Evolutionary conservation across 306 rosid species (phyloP).

Genomic region (Leucaena leucocephala): DNA sequence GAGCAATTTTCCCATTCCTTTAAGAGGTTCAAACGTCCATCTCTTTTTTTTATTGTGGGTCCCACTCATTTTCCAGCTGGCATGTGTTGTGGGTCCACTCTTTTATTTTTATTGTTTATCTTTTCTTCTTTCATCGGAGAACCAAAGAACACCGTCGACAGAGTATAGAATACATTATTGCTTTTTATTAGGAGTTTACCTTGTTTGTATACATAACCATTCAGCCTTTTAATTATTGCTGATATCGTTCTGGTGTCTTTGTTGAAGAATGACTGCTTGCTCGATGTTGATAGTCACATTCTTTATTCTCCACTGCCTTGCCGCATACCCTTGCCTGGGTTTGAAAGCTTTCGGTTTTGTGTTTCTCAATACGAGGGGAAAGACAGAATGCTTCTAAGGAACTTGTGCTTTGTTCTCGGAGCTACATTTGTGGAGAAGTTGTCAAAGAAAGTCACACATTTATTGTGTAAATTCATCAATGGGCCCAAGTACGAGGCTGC

Average conservation of each 20-base stretch:
- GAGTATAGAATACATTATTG: no score
- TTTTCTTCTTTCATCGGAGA: no score
- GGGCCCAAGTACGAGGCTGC: slow-evolving; percentile 92
- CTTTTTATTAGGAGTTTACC: slow-evolving; percentile 6
- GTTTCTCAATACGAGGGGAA: slow-evolving; percentile 90
- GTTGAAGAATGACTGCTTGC: slow-evolving; percentile 77
- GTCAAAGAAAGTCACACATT: slow-evolving; percentile 86
- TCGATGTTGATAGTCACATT: slow-evolving; percentile 75
- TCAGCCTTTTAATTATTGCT: slow-evolving; percentile 19
- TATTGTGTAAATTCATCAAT: slow-evolving; percentile 76
- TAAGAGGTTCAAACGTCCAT: no score
- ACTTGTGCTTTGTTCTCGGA: slow-evolving; percentile 89
- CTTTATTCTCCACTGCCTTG: slow-evolving; percentile 96
- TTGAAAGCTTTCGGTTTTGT: slow-evolving; percentile 79
- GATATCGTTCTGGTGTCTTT: slow-evolving; percentile 37
- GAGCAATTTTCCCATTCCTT: no score
- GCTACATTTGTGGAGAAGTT: slow-evolving; percentile 74
- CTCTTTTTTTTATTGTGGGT: no score
- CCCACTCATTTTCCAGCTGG: no score
- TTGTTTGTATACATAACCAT: slow-evolving; percentile 26
- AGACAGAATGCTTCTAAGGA: slow-evolving; percentile 74
- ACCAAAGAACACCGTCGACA: no score
- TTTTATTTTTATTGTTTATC: no score
- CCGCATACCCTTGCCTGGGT: slow-evolving; percentile 77
- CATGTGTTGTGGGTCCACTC: no score